Evolutionary conservation across 2,329 filamentous ascomycete genomes (phyloP).

Genomic region (Colletotrichum endophyticum): DNA sequence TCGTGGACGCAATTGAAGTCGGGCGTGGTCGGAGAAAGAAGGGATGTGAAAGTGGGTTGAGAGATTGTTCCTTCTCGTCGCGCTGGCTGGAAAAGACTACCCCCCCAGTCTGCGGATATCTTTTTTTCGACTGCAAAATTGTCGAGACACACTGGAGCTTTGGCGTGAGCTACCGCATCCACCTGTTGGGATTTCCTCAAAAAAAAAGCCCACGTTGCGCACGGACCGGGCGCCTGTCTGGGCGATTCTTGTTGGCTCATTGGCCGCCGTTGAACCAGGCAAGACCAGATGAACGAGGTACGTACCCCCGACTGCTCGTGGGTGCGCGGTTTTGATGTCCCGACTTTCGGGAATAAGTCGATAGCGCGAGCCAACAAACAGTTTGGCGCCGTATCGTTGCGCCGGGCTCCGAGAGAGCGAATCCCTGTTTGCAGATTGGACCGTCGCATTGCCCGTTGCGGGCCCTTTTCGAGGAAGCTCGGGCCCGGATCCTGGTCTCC

Average conservation of each 20-base stretch:
- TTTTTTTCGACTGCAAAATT: not conserved
- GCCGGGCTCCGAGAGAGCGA: constrained; percentile 3
- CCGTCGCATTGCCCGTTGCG: not conserved
- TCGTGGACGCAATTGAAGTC: not conserved
- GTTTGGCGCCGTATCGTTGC: constrained; percentile 7
- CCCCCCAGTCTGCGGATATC: not conserved
- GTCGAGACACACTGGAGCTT: constrained; percentile 8
- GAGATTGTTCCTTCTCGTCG: not conserved
- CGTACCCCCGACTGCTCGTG: not conserved
- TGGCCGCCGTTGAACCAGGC: not conserved
- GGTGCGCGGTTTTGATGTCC: not conserved
- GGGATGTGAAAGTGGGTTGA: constrained; percentile 15
- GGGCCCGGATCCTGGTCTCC: not conserved
- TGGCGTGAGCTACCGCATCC: constrained; percentile 6
- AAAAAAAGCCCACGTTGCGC: not conserved
- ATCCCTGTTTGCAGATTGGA: not conserved
- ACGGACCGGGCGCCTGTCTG: not conserved
- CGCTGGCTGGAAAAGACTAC: not conserved
- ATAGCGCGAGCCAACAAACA: not conserved
- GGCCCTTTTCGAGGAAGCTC: not conserved
- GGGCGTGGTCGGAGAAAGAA: constrained; percentile 8
- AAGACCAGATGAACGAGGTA: not conserved
- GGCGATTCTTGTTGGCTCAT: not conserved
- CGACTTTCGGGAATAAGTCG: not conserved
- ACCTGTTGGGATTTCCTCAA: constrained; percentile 17